These are phyloP conservation scores for Bacidia gigantensis DNA, from an alignment of 495 filamentous ascomycete genomes.

Conservation along the genomic window DNA sequence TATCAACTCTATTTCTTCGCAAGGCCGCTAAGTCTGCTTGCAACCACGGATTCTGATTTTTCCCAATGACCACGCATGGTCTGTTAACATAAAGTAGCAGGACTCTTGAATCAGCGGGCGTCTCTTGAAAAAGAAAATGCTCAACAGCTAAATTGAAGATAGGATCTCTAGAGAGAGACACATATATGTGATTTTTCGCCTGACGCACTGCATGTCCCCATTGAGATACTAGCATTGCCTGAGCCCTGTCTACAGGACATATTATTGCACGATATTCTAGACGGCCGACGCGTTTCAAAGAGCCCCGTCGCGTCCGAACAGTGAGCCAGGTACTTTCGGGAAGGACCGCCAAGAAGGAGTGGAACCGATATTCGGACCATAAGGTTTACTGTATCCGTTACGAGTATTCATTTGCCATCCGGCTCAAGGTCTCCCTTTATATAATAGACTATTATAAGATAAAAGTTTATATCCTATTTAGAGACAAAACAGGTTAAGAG, in stretches of 20 bases:
- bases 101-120: conserved; percentile 53
- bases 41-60: conserved; percentile 95
- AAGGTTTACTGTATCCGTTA: too few relatives aligned
- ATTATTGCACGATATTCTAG: neutral
- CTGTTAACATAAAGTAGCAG: conserved; percentile 80
- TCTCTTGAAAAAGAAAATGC: conserved; percentile 67
- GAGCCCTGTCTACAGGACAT: neutral
- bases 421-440: too few relatives aligned
- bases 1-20: conserved; percentile 11
- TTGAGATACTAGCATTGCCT: neutral
- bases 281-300: too few relatives aligned
- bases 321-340: too few relatives aligned
- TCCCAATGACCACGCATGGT: conserved; percentile 77
- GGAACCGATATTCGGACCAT: too few relatives aligned
- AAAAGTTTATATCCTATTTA: too few relatives aligned
- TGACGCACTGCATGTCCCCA: conserved; percentile 9
- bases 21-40: conserved; percentile 54
- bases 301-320: too few relatives aligned
- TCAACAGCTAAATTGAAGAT: conserved; percentile 92
- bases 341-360: too few relatives aligned
- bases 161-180: conserved; percentile 61
- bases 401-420: too few relatives aligned
- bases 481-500: too few relatives aligned
- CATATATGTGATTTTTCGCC: conserved; percentile 56
- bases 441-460: too few relatives aligned